Evolutionary conservation across 805 yeast species (phyloP).

Genomic region (Yarrowia divulgata): DNA sequence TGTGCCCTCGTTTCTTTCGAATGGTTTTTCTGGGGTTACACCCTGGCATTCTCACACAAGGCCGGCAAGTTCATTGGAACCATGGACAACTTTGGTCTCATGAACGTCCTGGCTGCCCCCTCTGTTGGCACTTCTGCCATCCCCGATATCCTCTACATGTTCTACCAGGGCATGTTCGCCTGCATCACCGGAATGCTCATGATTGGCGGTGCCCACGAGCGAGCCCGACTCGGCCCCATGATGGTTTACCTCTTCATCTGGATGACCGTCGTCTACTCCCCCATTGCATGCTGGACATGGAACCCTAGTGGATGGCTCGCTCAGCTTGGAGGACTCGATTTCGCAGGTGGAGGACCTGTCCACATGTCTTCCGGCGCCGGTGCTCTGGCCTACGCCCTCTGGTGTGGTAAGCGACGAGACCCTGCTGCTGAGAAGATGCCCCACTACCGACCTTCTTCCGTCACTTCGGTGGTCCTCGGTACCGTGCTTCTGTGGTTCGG

Average conservation of each 20-base stretch:
- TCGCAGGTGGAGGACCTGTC: slow-evolving; percentile 99
- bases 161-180: slow-evolving; percentile 97
- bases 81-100: slow-evolving; percentile 79
- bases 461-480: slow-evolving; percentile 87
- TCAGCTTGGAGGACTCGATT: slow-evolving; percentile 84
- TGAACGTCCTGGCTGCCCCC: slow-evolving; percentile 82
- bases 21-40: slow-evolving; percentile 99
- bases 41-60: slow-evolving; percentile 79
- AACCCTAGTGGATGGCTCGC: slow-evolving; percentile 90
- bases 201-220: slow-evolving; percentile 98
- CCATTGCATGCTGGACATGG: slow-evolving; percentile 98
- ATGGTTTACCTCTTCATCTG: slow-evolving; percentile 92
- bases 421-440: slow-evolving; percentile 73
- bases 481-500: slow-evolving; percentile 97
- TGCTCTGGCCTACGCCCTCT: slow-evolving; percentile 90
- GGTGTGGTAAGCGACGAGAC: slow-evolving; percentile 88
- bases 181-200: slow-evolving; percentile 89
- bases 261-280: slow-evolving; percentile 95
- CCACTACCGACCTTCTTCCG: slow-evolving; percentile 92
- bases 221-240: slow-evolving; percentile 96
- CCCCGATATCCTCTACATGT: slow-evolving; percentile 91
- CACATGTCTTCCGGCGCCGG: slow-evolving; percentile 95
- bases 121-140: slow-evolving; percentile 62
- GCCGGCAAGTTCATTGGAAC: slow-evolving; percentile 80
- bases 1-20: slow-evolving; percentile 84